Percentiles rank a stretch among this genome's conserved stretches.
Evolutionary conservation across 805 yeast species (phyloP).

Genomic region (Jamesozyma jinghongensis): DNA sequence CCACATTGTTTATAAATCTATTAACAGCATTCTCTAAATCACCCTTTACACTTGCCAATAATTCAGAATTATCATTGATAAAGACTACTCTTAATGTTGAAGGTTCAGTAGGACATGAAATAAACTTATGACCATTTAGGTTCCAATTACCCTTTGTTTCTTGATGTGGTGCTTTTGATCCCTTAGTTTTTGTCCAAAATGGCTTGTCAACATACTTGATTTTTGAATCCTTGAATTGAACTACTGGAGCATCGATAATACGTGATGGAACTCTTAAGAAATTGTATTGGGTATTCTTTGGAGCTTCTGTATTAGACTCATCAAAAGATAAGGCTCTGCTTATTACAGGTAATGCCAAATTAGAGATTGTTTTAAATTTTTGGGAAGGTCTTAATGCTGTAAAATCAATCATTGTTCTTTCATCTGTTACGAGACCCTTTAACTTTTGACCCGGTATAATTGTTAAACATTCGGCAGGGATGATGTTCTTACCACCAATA

Average conservation of each 20-base stretch:
- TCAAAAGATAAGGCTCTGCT: constrained; percentile 9
- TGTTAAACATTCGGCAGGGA: constrained; percentile 17
- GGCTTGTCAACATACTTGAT: constrained; percentile 11
- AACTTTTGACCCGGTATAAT: constrained; percentile 20
- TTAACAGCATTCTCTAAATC: constrained; percentile 8
- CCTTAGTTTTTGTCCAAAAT: constrained; percentile 16
- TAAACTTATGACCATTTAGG: constrained; percentile 12
- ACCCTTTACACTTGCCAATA: constrained; percentile 8
- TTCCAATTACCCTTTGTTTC: constrained; percentile 20
- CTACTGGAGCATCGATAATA: constrained; percentile 19
- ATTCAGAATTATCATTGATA: constrained; percentile 8
- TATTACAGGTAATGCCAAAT: constrained; percentile 16
- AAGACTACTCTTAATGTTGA: constrained; percentile 12
- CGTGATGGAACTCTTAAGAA: constrained; percentile 20
- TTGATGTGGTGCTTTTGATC: constrained; percentile 5
- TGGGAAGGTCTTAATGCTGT: constrained; percentile 17
- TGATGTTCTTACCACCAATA: constrained; percentile 14
- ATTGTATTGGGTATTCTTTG: constrained; percentile 6
- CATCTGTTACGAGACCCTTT: constrained; percentile 14
- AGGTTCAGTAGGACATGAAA: constrained; percentile 6
- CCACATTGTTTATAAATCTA: constrained; percentile 11
- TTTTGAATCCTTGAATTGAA: constrained; percentile 9
- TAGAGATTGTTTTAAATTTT: constrained; percentile 13
- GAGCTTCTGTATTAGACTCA: constrained; percentile 5
- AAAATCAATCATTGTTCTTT: constrained; percentile 12